These are phyloP conservation scores for Fusarium miscanthi DNA, from an alignment of 2,329 filamentous ascomycete genomes.

Conservation along the genomic window DNA sequence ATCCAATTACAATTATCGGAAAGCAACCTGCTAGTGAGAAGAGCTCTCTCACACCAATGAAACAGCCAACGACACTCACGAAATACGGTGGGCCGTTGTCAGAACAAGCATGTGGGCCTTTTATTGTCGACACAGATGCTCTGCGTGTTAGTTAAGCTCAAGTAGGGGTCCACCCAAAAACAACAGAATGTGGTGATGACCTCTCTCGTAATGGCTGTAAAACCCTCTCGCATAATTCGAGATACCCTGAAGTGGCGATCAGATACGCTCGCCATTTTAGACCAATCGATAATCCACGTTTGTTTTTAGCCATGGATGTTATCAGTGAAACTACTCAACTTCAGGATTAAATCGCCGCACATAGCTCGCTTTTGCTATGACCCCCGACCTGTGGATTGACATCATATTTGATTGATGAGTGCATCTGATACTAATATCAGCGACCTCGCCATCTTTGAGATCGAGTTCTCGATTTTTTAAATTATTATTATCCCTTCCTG, in stretches of 20 bases:
- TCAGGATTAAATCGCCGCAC: slow-evolving; percentile 3
- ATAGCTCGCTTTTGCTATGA: slow-evolving; percentile 4
- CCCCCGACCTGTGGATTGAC: slow-evolving; percentile 30
- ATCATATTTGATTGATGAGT: slow-evolving; percentile 28
- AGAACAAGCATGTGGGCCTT: slow-evolving; percentile 35
- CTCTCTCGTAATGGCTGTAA: not conserved
- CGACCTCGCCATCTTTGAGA: not conserved
- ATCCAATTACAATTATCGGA: not conserved
- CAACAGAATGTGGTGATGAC: slow-evolving; percentile 18
- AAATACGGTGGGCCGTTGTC: slow-evolving; percentile 15
- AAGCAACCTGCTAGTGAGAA: not conserved
- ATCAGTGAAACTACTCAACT: slow-evolving; percentile 6
- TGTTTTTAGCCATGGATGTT: not conserved
- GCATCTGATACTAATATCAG: not conserved
- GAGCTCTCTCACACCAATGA: not conserved
- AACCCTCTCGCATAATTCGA: not conserved
- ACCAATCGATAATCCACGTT: slow-evolving; percentile 23
- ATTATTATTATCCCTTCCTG: not conserved
- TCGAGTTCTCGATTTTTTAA: not conserved
- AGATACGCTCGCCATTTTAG: not conserved
- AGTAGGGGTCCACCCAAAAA: slow-evolving; percentile 23
- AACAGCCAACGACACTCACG: slow-evolving; percentile 14
- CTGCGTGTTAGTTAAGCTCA: slow-evolving; percentile 22
- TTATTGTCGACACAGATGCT: not conserved
- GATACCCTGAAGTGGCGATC: slow-evolving; percentile 10